A percentile compares a stretch with the other conserved stretches of the same genome.
Conservation (phyloP, 495 filamentous ascomycete species). For the Penicillium maclennaniae region DNA sequence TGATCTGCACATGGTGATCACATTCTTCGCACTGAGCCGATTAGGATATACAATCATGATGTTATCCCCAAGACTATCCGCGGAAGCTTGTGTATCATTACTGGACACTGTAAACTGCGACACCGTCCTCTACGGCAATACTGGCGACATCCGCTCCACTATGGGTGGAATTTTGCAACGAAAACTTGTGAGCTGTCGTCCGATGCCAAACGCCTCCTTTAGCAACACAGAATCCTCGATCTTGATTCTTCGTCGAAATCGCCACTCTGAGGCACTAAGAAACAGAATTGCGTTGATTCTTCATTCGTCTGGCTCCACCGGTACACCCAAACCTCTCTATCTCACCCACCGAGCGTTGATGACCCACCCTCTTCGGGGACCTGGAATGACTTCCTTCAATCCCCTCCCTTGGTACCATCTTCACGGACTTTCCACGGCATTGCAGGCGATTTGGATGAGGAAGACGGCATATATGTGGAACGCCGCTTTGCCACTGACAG, state of each 20-base stretch:
- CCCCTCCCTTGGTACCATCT: constrained; percentile 55
- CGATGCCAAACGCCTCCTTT: constrained; percentile 17
- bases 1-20: constrained; percentile 53
- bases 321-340: constrained; percentile 51
- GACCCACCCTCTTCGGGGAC: constrained; percentile 33
- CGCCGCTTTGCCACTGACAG: constrained; percentile 52
- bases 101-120: constrained; percentile 46
- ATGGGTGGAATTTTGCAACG: constrained; percentile 39
- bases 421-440: constrained; percentile 43
- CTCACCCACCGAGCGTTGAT: constrained; percentile 38
- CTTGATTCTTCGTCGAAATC: constrained; percentile 32
- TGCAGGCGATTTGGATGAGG: constrained; percentile 51
- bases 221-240: constrained; percentile 22
- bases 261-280: constrained; percentile 21
- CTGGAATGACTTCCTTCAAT: constrained; percentile 46
- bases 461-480: constrained; percentile 50
- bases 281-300: constrained; percentile 44
- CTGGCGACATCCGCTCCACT: constrained; percentile 36
- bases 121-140: constrained; percentile 40
- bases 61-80: constrained; percentile 54
- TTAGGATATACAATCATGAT: constrained; percentile 56
- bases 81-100: constrained; percentile 49
- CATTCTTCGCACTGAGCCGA: constrained; percentile 55
- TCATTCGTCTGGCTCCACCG: constrained; percentile 58
- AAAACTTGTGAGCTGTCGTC: constrained; percentile 33